Percentiles rank a stretch among this genome's conserved stretches.
phyloP scores from a whole-genome alignment of 148 eudicot species.

The Camellia japonica region DNA sequence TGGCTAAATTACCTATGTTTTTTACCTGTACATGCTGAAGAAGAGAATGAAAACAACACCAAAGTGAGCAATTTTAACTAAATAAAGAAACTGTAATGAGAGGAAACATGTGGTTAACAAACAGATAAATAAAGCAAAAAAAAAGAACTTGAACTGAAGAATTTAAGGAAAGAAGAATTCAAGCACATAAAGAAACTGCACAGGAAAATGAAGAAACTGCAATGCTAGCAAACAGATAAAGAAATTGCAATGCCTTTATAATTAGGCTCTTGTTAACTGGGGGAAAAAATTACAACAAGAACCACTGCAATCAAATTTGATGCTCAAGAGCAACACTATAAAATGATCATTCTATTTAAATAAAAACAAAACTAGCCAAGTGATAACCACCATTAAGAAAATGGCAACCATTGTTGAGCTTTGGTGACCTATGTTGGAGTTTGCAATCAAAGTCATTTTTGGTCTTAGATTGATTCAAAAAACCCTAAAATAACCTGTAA shows the following conservation, averaged over 20 bases:
- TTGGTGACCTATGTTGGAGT: not conserved
- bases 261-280: too few species aligned
- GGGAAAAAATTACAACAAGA: too few species aligned
- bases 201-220: not conserved
- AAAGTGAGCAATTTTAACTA: not conserved
- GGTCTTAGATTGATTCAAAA: not conserved
- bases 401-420: not conserved
- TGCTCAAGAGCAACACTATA: too few species aligned
- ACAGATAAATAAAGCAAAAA: not conserved
- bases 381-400: not conserved
- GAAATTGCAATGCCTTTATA: not conserved
- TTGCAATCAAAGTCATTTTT: not conserved
- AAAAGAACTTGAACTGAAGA: not conserved
- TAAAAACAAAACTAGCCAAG: not conserved
- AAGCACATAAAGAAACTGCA: not conserved
- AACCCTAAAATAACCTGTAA: not conserved
- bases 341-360: too few species aligned
- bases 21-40: not conserved
- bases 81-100: not conserved
- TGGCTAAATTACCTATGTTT: not conserved
- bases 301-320: too few species aligned
- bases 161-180: not conserved
- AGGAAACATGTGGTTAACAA: not conserved
- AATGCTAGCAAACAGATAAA: not conserved
- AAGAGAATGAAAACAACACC: not conserved